These are phyloP conservation scores for Penicillium sp. DNA, from an alignment of 2,329 filamentous ascomycete genomes.

Conservation along the genomic window DNA sequence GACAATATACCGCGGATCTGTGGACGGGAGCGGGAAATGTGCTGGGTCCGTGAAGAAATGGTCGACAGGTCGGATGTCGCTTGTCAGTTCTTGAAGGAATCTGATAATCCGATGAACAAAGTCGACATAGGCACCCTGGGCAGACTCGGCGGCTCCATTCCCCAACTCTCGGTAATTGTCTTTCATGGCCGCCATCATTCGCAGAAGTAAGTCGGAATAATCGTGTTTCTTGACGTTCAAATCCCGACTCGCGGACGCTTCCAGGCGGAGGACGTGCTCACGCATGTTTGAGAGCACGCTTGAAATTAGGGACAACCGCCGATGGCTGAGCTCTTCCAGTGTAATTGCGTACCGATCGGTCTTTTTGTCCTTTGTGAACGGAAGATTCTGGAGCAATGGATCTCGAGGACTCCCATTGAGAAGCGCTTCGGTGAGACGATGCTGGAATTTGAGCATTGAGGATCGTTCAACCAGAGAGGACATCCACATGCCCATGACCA, in stretches of 20 bases:
- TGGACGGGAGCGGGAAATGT: conserved; percentile 56
- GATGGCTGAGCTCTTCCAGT: conserved; percentile 50
- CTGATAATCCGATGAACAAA: conserved; percentile 59
- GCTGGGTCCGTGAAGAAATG: conserved; percentile 58
- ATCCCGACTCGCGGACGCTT: conserved; percentile 30
- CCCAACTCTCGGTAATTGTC: conserved; percentile 55
- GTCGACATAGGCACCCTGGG: conserved; percentile 53
- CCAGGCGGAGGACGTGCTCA: conserved; percentile 41
- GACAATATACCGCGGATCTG: conserved; percentile 60
- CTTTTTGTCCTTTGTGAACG: conserved; percentile 46
- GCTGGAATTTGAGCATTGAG: conserved; percentile 58
- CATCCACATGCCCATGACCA: conserved; percentile 53
- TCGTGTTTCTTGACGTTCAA: conserved; percentile 38
- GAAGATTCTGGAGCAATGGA: conserved; percentile 53
- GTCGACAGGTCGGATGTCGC: conserved; percentile 53
- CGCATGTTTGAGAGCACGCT: conserved; percentile 58
- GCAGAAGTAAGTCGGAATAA: conserved; percentile 51
- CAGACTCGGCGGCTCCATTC: conserved; percentile 24
- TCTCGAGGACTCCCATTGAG: conserved; percentile 47
- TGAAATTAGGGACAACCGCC: conserved; percentile 54
- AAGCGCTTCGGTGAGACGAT: conserved; percentile 52
- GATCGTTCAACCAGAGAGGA: conserved; percentile 56
- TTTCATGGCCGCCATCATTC: conserved; percentile 60
- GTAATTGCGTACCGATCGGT: conserved; percentile 46
- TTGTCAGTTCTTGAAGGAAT: conserved; percentile 57